These are phyloP conservation scores for Apium graveolens DNA, from an alignment of 129 eudicot species.

Conservation along the genomic window DNA sequence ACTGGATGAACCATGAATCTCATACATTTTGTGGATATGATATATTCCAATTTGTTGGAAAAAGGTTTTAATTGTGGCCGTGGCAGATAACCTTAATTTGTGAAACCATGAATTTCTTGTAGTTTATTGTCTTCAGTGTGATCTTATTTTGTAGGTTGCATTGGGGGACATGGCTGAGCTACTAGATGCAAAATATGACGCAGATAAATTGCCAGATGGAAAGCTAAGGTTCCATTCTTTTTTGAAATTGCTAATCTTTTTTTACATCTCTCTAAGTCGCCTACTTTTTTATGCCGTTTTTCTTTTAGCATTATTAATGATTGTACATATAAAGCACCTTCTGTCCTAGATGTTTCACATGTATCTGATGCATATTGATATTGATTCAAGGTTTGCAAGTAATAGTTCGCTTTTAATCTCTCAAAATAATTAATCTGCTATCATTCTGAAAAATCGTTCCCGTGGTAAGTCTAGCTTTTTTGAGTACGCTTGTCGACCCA, in stretches of 20 bases:
- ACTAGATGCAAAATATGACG: constrained; percentile 48
- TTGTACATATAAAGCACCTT: not conserved
- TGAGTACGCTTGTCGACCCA: not conserved
- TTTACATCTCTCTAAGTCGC: not conserved
- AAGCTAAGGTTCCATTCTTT: constrained; percentile 62
- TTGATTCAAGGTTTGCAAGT: too few species aligned
- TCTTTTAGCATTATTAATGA: not conserved
- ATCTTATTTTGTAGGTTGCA: constrained; percentile 54
- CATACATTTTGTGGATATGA: not conserved
- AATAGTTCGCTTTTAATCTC: too few species aligned
- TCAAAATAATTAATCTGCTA: not conserved
- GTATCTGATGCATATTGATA: not conserved
- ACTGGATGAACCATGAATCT: not conserved
- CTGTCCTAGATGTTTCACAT: not conserved
- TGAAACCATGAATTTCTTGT: not conserved
- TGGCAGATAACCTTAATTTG: not conserved
- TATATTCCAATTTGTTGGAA: not conserved
- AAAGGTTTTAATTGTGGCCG: not conserved
- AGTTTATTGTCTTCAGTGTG: not conserved
- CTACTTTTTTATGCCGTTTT: not conserved
- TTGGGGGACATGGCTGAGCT: constrained; percentile 96
- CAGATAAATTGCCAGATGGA: constrained; percentile 78
- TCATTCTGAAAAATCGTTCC: too few species aligned
- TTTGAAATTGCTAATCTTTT: not conserved
- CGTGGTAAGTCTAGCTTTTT: not conserved